These are phyloP conservation scores for Iodosphaeria phyllophila DNA, from an alignment of 2,329 filamentous ascomycete genomes.

Conservation along the genomic window DNA sequence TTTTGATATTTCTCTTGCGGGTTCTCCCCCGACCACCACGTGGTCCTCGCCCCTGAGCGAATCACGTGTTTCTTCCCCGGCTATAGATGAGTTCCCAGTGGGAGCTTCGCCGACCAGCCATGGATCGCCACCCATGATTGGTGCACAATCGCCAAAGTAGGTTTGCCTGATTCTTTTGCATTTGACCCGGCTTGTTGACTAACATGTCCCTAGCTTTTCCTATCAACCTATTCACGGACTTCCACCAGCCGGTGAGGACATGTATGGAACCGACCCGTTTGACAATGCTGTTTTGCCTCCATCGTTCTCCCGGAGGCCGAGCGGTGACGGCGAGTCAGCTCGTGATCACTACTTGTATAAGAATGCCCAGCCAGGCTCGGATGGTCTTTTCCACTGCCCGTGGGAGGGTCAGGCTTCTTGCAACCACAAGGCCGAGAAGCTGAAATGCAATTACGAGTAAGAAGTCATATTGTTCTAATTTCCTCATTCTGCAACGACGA, in stretches of 20 bases:
- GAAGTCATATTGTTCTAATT: slow-evolving; percentile 18
- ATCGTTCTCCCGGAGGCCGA: slow-evolving; percentile 27
- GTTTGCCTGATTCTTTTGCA: slow-evolving; percentile 14
- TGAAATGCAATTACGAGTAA: slow-evolving; percentile 99
- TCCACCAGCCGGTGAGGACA: slow-evolving; percentile 13
- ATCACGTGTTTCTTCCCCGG: slow-evolving; percentile 31
- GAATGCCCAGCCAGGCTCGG: slow-evolving; percentile 38
- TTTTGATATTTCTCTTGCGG: slow-evolving; percentile 27
- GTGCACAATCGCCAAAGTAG: slow-evolving; percentile 34
- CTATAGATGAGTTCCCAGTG: slow-evolving; percentile 18
- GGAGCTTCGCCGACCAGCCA: slow-evolving; percentile 24
- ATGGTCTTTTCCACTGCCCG: slow-evolving; percentile 88
- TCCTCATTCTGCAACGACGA: neutral
- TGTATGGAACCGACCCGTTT: slow-evolving; percentile 16
- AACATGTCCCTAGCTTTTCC: slow-evolving; percentile 5
- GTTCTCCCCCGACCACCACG: slow-evolving; percentile 30
- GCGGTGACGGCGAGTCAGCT: slow-evolving; percentile 34
- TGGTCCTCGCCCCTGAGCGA: slow-evolving; percentile 32
- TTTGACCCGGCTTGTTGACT: too few relatives aligned
- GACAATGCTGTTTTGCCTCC: slow-evolving; percentile 20
- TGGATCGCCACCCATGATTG: slow-evolving; percentile 29
- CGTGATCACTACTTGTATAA: slow-evolving; percentile 55
- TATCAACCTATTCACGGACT: slow-evolving; percentile 11
- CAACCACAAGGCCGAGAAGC: slow-evolving; percentile 82
- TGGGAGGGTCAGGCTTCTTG: slow-evolving; percentile 55